Conservation (phyloP, 164 flowering plant species). For the Euptelea pleiosperma region DNA sequence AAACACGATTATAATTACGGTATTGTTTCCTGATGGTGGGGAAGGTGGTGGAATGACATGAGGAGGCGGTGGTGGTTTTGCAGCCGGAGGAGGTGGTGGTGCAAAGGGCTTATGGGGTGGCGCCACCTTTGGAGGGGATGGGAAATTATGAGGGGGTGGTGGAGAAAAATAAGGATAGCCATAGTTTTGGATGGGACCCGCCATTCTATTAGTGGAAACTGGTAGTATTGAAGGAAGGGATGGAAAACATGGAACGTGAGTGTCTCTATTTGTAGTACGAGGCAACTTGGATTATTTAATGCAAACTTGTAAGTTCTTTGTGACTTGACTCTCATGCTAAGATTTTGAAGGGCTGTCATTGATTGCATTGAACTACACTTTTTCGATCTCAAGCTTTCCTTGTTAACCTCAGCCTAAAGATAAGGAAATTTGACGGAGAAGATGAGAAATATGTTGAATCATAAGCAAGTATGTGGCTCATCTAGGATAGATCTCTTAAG, state of each 20-base stretch:
- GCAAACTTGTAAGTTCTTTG: conserved; percentile 34
- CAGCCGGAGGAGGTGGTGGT: conserved; percentile 19
- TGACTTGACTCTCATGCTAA: conserved; percentile 27
- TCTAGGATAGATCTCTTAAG: too few species aligned
- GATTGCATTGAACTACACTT: conserved; percentile 29
- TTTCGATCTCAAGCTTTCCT: conserved; percentile 14
- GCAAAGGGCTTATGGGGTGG: conserved; percentile 12
- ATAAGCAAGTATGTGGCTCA: too few species aligned
- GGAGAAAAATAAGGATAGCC: conserved; percentile 25
- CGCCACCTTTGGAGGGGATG: conserved; percentile 18
- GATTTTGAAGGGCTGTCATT: conserved; percentile 24
- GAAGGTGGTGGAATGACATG: conserved; percentile 30
- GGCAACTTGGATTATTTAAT: too few species aligned
- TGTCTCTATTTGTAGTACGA: conserved; percentile 17
- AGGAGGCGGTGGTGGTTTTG: conserved; percentile 29
- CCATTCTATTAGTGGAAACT: background rate
- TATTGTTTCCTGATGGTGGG: conserved; percentile 35
- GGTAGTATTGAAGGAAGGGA: conserved; percentile 7
- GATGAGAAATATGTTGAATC: too few species aligned
- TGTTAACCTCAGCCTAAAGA: conserved; percentile 14
- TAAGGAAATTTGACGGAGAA: background rate
- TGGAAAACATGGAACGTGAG: conserved; percentile 10
- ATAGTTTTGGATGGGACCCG: conserved; percentile 17
- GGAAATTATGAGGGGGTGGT: conserved; percentile 21
- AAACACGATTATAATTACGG: conserved; percentile 46